Percentiles rank a stretch among this genome's conserved stretches.
Conservation (phyloP, 768 basidiomycete genomes). For the Pleurotus cornucopiae region DNA sequence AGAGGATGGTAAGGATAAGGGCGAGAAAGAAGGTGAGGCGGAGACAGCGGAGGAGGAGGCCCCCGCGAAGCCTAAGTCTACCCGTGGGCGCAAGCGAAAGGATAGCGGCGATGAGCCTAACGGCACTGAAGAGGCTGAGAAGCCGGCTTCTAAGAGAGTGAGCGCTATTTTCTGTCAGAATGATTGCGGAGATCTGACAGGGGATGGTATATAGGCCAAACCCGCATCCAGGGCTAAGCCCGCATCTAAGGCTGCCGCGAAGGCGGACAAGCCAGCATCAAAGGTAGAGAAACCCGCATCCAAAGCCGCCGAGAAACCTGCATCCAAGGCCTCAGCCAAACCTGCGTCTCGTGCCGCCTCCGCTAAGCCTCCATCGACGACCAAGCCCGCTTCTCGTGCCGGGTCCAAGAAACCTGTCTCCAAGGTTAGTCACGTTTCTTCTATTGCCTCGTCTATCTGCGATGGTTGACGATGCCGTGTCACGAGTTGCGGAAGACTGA, state of each 20-base stretch:
- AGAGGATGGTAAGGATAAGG: slow-evolving; percentile 24
- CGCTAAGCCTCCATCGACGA: slow-evolving; percentile 38
- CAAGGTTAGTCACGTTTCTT: slow-evolving; percentile 33
- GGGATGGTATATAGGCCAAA: slow-evolving; percentile 21
- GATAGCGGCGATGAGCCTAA: slow-evolving; percentile 15
- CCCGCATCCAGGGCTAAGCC: slow-evolving; percentile 32
- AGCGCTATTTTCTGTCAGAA: slow-evolving; percentile 9
- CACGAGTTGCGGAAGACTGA: too few species aligned
- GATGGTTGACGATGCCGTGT: too few species aligned
- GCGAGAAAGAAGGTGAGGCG: slow-evolving; percentile 33
- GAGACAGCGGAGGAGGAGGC: slow-evolving; percentile 22
- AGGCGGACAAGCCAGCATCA: slow-evolving; percentile 32
- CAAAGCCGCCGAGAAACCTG: slow-evolving; percentile 28
- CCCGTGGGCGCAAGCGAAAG: slow-evolving; percentile 7
- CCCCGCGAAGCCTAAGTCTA: slow-evolving; percentile 10
- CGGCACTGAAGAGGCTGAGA: slow-evolving; percentile 27
- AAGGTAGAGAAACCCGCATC: slow-evolving; percentile 36
- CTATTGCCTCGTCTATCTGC: neutral
- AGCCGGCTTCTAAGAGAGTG: slow-evolving; percentile 67
- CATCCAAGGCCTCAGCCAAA: slow-evolving; percentile 17
- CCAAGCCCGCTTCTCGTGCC: slow-evolving; percentile 25
- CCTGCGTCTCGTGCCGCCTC: slow-evolving; percentile 23
- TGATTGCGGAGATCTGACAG: slow-evolving; percentile 3
- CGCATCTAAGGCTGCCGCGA: slow-evolving; percentile 30
- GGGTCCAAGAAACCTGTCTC: slow-evolving; percentile 37